Evolutionary conservation across 139 green algal genomes (phyloP).

Genomic region (Spirogloea muscicola): DNA sequence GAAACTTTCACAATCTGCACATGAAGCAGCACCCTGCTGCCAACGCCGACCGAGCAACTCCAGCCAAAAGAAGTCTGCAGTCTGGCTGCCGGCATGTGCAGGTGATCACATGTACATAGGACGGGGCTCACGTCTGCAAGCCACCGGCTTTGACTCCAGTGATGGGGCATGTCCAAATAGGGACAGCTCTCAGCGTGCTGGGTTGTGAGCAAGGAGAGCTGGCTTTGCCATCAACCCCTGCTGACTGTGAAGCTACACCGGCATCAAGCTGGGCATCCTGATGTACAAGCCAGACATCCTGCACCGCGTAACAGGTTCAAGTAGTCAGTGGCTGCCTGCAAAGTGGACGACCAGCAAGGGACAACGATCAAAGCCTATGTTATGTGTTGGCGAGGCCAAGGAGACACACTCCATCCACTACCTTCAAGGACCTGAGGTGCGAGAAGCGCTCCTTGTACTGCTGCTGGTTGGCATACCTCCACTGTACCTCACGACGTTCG

Average conservation of each 20-base stretch:
- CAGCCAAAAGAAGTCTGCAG: neutral
- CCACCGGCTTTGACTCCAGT: constrained; percentile 8
- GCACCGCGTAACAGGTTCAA: neutral
- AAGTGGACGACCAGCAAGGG: neutral
- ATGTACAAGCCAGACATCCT: neutral
- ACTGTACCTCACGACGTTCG: no score
- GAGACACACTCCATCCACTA: neutral
- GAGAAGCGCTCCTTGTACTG: constrained; percentile 10
- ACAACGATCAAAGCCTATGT: neutral
- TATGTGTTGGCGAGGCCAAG: neutral
- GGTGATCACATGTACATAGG: no score
- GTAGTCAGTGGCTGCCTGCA: neutral
- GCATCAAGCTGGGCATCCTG: neutral
- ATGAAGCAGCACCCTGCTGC: no score
- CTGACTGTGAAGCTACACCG: neutral
- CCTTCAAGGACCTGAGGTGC: constrained; percentile 17
- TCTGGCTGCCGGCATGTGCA: no score
- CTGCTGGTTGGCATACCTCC: constrained; percentile 16
- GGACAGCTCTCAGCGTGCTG: neutral
- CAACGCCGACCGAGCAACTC: neutral
- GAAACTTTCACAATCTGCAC: no score
- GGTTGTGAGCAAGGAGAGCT: no score
- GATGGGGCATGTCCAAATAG: neutral
- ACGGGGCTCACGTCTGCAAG: neutral
- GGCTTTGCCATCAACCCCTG: no score